Evolutionary conservation across 208 protist genomes (phyloP).

Genomic region (Leishmania mexicana): DNA sequence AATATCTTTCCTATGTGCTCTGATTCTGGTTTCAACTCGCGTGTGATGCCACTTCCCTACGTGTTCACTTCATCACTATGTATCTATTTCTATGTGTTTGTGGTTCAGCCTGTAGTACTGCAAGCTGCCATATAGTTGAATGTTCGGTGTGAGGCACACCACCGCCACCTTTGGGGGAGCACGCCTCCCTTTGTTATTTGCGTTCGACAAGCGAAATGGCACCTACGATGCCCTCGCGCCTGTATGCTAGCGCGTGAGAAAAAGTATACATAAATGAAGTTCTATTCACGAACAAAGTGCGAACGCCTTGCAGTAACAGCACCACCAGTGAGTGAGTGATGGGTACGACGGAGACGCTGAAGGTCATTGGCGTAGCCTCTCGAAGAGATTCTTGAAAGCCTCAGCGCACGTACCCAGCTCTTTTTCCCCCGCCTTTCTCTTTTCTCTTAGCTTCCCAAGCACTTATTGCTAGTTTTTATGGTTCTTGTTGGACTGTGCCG

Average conservation of each 20-base stretch:
- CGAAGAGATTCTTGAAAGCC: neutral
- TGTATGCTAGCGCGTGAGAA: no score
- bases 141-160: neutral
- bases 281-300: neutral
- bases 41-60: neutral
- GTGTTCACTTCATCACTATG: neutral
- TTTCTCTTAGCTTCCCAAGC: neutral
- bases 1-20: conserved; percentile 7
- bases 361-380: neutral
- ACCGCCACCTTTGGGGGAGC: neutral
- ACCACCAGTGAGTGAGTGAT: neutral
- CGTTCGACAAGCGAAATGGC: neutral
- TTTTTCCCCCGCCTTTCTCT: neutral
- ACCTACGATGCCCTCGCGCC: neutral
- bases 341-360: neutral
- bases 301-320: neutral
- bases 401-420: neutral
- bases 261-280: neutral
- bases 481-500: no score
- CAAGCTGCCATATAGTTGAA: neutral
- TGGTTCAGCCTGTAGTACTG: neutral
- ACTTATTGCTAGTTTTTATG: no score
- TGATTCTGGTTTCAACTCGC: neutral
- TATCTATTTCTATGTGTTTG: neutral
- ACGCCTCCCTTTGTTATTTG: neutral